Evolutionary conservation across 257 asterid genomes (phyloP), one percentile per base, ranked within the genome.

Genomic region (Solanum sejunctum): DNA sequence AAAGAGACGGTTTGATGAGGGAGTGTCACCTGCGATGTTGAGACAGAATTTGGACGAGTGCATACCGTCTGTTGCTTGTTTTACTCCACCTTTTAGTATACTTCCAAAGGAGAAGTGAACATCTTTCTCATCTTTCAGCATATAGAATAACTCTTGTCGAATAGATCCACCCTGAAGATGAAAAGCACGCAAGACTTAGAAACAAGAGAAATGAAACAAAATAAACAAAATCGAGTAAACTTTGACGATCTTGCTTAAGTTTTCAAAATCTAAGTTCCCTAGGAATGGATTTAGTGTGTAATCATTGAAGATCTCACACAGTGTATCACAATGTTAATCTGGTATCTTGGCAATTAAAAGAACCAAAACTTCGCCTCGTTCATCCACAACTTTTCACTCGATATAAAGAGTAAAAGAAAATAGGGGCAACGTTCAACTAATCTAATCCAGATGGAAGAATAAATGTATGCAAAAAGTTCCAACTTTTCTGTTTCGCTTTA

Each of bases 21-120:
- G 98, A 21, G 98, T 94, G 84, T 94, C 98, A 1, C 98, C 97
- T 0, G 98, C 98, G 15, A 94, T 92, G 88, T 94, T 92, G 84
- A 94, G 98, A 87, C 98, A 94, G 91, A 94, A 94, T 69, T 92
- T 94, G 16, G 98, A 93, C 12, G 89, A 84, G 5, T 88, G 93
- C 98, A 94, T 93, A 17, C 98, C 98, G 28, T 81, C 39, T 0
- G 93, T 85, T 13, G 98, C 97, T 82, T 87, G 89, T 61, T 51
- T 86, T 60, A 94, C 88, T 8, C 98, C 97, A 13, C 88, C 93
- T 7, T 91, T 92, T 49, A 88, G 89, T 45, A 91, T 88, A 57
- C 88, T 93, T 32, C 98, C 98, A 61, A 94, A 92, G 54, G 93
- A 84, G 89, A 94, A 94, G 51, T 94, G 98, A 32, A 94, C 95